These are phyloP conservation scores for Onygenales sp. DNA, from an alignment of 2,329 filamentous ascomycete species.

Conservation along the genomic window DNA sequence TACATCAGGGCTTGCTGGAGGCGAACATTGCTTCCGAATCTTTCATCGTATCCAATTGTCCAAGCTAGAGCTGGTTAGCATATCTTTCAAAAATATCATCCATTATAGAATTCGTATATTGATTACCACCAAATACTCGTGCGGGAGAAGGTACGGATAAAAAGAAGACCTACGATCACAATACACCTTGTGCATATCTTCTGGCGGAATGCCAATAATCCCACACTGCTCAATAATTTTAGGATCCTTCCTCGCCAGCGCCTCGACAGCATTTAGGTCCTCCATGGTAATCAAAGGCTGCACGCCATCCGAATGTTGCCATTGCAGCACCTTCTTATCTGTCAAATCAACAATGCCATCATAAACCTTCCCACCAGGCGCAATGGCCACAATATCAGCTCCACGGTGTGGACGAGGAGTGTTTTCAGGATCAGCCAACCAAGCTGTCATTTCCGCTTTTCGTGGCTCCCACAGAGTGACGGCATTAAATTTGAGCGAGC, in stretches of 20 bases:
- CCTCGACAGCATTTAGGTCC: slow-evolving; percentile 73
- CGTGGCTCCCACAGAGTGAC: slow-evolving; percentile 76
- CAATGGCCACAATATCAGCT: slow-evolving; percentile 77
- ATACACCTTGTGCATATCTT: slow-evolving; percentile 92
- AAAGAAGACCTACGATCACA: slow-evolving; percentile 58
- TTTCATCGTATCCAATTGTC: slow-evolving; percentile 91
- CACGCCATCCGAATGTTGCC: slow-evolving; percentile 65
- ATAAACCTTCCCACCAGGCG: slow-evolving; percentile 65
- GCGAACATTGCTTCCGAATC: slow-evolving; percentile 67
- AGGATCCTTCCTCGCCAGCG: slow-evolving; percentile 63
- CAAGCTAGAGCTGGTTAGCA: slow-evolving; percentile 46
- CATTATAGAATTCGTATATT: background rate
- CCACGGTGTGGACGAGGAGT: slow-evolving; percentile 57
- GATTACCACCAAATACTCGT: background rate
- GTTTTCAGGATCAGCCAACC: slow-evolving; percentile 58
- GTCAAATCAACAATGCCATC: slow-evolving; percentile 72
- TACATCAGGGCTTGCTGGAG: slow-evolving; percentile 95
- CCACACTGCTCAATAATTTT: slow-evolving; percentile 86
- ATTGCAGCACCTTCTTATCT: slow-evolving; percentile 57
- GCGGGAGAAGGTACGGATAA: background rate
- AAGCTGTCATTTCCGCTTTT: slow-evolving; percentile 73
- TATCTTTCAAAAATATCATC: background rate
- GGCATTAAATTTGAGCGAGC: slow-evolving; percentile 72
- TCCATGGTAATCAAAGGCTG: slow-evolving; percentile 92
- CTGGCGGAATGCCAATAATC: slow-evolving; percentile 66